Evolutionary conservation across 495 filamentous ascomycete species (phyloP), one percentile per base, ranked within the genome.

Genomic region (Cairneyella variabilis): DNA sequence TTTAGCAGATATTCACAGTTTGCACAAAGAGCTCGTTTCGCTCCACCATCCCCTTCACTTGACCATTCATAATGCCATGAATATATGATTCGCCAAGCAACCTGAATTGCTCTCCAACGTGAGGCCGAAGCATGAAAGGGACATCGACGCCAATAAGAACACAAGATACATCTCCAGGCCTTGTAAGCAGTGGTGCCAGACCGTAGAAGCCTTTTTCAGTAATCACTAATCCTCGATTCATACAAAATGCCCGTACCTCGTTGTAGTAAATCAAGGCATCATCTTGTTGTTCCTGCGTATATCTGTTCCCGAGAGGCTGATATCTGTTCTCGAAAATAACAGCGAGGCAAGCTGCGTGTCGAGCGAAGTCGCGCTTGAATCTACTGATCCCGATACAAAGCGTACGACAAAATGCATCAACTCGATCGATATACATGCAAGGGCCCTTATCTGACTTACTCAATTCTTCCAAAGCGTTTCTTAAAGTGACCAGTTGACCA

Each of bases 71-170:
- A 16, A 45, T 18, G 12, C 50, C 50, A 25, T 45, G 39, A 37
- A 53, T 25, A 27, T 45, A 53, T 16, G 40, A 32, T 21, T 53
- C 50, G 11, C 49, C 49, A 3, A 52, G 38, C 22, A 52, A 32
- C 16, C 16, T 28, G 20, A 22, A 43, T 16, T 18, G 7, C 14
- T 16, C 28, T 42, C 3, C 42, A 3, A 8, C 25, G 6, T 3
- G 16, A 21, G 37, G 38, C 30, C 51, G 46, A 9, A 54, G 30
- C 2, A 54, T 47, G 8, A 54, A 39, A 37, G 51, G 51, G 5
- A 39, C 32, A 32, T 46, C 32, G n/a, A 38, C 30, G 9, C 41
- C 51, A n/a, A 41, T 11, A 10, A 54, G 3, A 38, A 54, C 22
- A n/a, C 40, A 46, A 17, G 22, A 25, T 20, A 47, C 14, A 37